These are phyloP conservation scores for Sideroxylon spinosum DNA, from an alignment of 179 eudicot genomes.

Conservation along the genomic window DNA sequence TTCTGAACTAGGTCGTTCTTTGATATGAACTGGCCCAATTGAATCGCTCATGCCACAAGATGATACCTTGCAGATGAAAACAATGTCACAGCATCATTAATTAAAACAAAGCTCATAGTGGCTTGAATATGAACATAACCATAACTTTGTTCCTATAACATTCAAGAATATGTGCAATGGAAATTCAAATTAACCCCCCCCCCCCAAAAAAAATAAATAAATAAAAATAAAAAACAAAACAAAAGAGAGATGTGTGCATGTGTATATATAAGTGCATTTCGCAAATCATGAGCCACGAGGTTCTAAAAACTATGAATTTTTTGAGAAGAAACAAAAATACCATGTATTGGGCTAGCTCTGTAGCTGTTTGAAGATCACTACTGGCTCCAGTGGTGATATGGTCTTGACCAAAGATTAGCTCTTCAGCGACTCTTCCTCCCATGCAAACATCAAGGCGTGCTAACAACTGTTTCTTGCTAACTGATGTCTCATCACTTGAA, in stretches of 20 bases:
- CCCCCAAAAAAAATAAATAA: neutral
- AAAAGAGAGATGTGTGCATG: neutral
- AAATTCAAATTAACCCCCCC: neutral
- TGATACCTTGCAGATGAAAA: conserved; percentile 53
- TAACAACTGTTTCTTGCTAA: conserved; percentile 78
- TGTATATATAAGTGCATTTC: neutral
- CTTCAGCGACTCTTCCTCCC: conserved; percentile 99
- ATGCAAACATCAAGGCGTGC: conserved; percentile 97
- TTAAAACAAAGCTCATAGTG: neutral
- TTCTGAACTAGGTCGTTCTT: conserved; percentile 81
- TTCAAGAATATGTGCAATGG: neutral
- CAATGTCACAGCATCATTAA: neutral
- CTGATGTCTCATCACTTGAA: conserved; percentile 77
- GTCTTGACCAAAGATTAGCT: conserved; percentile 88
- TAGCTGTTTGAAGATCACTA: conserved; percentile 84
- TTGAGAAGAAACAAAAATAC: conserved; percentile 30
- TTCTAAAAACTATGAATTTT: neutral
- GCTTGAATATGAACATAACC: neutral
- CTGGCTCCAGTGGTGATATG: conserved; percentile 93
- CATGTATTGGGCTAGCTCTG: conserved; percentile 95
- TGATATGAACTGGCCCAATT: conserved; percentile 85
- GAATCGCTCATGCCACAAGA: conserved; percentile 90
- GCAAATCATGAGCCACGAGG: neutral
- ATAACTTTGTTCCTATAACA: neutral
- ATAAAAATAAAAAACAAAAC: no score